Evolutionary conservation across 2,329 filamentous ascomycete genomes (phyloP).

Genomic region (Pseudogymnoascus sp.): DNA sequence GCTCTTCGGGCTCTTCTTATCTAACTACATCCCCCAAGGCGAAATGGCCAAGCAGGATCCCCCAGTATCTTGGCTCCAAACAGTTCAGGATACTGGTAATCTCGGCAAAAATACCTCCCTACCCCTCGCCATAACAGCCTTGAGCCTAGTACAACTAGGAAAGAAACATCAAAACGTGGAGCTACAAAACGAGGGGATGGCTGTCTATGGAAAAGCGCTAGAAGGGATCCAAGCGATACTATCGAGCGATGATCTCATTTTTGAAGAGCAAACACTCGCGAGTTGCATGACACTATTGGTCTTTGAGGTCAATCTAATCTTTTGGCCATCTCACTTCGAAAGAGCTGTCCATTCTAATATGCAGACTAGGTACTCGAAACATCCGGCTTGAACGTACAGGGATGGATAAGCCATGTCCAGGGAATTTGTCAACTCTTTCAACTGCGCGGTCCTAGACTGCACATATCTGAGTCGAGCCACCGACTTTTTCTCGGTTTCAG

Average conservation of each 20-base stretch:
- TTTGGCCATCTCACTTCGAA: slow-evolving; percentile 3
- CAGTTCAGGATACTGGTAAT: slow-evolving; percentile 12
- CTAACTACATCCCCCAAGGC: slow-evolving; percentile 13
- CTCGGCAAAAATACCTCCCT: slow-evolving; percentile 12
- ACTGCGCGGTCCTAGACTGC: slow-evolving; percentile 14
- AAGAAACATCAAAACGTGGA: slow-evolving; percentile 12
- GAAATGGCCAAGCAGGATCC: slow-evolving; percentile 10
- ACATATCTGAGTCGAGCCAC: slow-evolving; percentile 13
- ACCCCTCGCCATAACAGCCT: slow-evolving; percentile 13
- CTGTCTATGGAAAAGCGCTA: slow-evolving; percentile 15
- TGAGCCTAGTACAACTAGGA: slow-evolving; percentile 14
- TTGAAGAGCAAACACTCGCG: slow-evolving; percentile 14
- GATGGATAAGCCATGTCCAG: slow-evolving; percentile 14
- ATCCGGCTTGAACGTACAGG: slow-evolving; percentile 12
- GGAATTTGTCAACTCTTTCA: slow-evolving; percentile 13
- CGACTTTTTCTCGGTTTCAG: slow-evolving; percentile 14
- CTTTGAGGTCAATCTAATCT: slow-evolving; percentile 14
- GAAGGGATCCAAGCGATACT: slow-evolving; percentile 13
- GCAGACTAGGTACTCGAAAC: slow-evolving; percentile 13
- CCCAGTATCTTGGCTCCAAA: slow-evolving; percentile 16
- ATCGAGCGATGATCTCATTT: slow-evolving; percentile 11
- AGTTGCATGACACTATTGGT: slow-evolving; percentile 15
- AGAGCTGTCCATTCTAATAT: slow-evolving; percentile 13
- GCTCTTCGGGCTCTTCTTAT: slow-evolving; percentile 13
- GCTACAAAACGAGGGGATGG: slow-evolving; percentile 14